Evolutionary conservation across 176 grass and related monocot species (phyloP).

Genomic region (Luzula sylvatica): DNA sequence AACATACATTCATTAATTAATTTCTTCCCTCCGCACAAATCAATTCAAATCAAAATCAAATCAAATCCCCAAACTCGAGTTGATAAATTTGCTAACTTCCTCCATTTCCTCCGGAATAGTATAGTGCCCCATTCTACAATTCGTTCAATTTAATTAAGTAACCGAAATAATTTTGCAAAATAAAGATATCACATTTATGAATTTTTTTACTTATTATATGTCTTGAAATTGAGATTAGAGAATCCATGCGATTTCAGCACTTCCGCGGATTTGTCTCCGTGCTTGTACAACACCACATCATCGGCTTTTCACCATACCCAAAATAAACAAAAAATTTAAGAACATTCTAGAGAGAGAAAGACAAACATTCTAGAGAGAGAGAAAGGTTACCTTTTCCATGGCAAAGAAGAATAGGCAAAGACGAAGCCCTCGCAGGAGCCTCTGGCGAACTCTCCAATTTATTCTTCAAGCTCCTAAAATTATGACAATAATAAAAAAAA

Average conservation of each 20-base stretch:
- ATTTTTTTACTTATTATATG: constrained; percentile 54
- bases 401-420: constrained; percentile 82
- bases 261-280: constrained; percentile 74
- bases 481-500: constrained; percentile 13
- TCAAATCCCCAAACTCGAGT: constrained; percentile 36
- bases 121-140: constrained; percentile 83
- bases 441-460: constrained; percentile 82
- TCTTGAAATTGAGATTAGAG: constrained; percentile 65
- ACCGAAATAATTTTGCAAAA: not conserved
- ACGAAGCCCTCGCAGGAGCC: constrained; percentile 63
- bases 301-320: constrained; percentile 48
- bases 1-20: constrained; percentile 12
- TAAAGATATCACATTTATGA: not conserved
- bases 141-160: constrained; percentile 11
- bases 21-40: not conserved
- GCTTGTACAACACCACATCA: constrained; percentile 73
- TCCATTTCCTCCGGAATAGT: constrained; percentile 92
- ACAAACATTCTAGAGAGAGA: too few relatives aligned
- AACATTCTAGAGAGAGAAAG: not conserved
- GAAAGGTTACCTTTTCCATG: constrained; percentile 76
- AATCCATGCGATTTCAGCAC: constrained; percentile 68
- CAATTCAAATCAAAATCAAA: not conserved
- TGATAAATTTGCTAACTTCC: constrained; percentile 73
- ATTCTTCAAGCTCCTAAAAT: constrained; percentile 62
- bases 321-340: not conserved